Evolutionary conservation across 768 basidiomycete genomes (phyloP).

Genomic region (Podaxis sp.): DNA sequence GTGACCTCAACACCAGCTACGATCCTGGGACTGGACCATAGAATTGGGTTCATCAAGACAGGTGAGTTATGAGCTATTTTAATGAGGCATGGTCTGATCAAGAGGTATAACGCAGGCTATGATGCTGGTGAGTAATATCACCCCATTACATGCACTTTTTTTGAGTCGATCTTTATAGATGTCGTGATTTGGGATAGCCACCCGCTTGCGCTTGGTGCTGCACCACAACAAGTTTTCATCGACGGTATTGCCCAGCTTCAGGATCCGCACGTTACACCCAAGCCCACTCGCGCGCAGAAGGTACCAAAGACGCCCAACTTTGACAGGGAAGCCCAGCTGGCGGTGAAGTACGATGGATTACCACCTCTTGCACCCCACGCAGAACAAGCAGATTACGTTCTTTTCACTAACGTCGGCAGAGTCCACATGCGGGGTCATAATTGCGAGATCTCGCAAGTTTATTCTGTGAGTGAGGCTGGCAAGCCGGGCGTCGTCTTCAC

Average conservation of each 20-base stretch:
- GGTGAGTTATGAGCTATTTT: constrained; percentile 31
- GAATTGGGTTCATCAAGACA: constrained; percentile 66
- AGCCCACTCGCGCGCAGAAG: constrained; percentile 54
- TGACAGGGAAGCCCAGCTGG: constrained; percentile 51
- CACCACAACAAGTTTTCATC: constrained; percentile 80
- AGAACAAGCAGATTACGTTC: constrained; percentile 36
- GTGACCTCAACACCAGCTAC: constrained; percentile 74
- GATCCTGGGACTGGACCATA: constrained; percentile 71
- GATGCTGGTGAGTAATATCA: constrained; percentile 53
- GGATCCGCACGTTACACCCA: constrained; percentile 43
- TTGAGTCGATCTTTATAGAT: constrained; percentile 33
- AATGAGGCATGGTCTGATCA: not conserved
- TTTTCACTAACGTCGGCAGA: constrained; percentile 66
- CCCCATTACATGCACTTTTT: not conserved
- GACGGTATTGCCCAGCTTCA: constrained; percentile 78
- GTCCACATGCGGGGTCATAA: constrained; percentile 40
- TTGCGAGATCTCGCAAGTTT: constrained; percentile 22
- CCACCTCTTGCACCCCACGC: constrained; percentile 56
- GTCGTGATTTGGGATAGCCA: constrained; percentile 77
- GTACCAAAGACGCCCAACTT: constrained; percentile 60
- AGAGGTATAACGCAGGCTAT: constrained; percentile 42
- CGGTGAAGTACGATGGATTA: constrained; percentile 61
- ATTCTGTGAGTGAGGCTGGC: constrained; percentile 19
- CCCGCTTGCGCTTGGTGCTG: constrained; percentile 75
- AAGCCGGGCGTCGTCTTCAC: constrained; percentile 46